phyloP scores from a whole-genome alignment of 148 eudicot genomes.

The Arbutus unedo region DNA sequence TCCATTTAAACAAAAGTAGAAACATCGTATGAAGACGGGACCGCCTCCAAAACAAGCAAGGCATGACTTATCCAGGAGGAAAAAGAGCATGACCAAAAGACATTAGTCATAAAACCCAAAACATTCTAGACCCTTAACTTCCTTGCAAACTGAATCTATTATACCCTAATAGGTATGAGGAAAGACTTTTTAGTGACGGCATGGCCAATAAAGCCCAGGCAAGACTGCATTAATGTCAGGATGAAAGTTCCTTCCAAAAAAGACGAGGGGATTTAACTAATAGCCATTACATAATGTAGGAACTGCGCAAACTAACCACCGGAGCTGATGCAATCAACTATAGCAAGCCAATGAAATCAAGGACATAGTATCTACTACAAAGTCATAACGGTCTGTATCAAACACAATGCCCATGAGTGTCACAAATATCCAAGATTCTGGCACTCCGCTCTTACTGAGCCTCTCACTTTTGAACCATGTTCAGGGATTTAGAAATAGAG shows the following conservation, averaged over 20 bases:
- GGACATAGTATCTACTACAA: neutral
- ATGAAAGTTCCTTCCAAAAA: neutral
- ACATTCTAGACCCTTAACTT: neutral
- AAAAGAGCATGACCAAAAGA: neutral
- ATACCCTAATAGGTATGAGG: neutral
- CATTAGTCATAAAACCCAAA: neutral
- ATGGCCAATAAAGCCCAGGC: neutral
- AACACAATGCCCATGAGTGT: neutral
- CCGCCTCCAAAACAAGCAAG: neutral
- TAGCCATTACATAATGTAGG: neutral
- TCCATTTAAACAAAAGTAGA: neutral
- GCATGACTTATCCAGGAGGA: neutral
- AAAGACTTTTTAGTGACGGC: neutral
- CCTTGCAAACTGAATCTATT: neutral
- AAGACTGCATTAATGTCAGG: neutral
- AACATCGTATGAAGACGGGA: neutral
- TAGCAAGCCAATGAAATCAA: neutral
- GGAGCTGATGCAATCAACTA: neutral
- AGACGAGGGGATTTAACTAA: neutral
- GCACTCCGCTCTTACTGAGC: neutral
- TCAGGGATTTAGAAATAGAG: neutral
- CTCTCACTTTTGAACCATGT: neutral
- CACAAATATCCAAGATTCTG: neutral
- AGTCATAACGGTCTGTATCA: neutral
- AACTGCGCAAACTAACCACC: neutral